phyloP scores from a whole-genome alignment of 306 rosid genomes.

The Medicago lupulina region DNA sequence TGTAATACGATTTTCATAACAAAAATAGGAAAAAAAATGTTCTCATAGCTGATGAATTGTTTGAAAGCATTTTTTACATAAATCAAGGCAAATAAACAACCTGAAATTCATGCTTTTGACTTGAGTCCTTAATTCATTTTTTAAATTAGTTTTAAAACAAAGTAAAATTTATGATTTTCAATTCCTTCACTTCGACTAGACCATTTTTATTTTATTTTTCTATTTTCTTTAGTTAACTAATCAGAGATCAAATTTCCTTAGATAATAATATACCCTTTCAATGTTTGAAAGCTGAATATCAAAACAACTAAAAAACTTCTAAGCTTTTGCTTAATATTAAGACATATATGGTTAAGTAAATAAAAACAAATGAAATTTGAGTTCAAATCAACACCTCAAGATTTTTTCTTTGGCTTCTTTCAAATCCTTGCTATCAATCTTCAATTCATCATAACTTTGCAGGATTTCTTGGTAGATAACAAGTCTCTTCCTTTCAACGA shows the following conservation, averaged over 20 bases:
- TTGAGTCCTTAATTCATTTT: not conserved
- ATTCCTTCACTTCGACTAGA: no score
- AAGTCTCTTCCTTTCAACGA: conserved; percentile 43
- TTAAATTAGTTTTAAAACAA: not conserved
- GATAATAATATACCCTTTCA: no score
- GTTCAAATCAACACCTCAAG: conserved; percentile 59
- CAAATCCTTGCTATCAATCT: conserved; percentile 52
- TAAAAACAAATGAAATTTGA: conserved; percentile 20
- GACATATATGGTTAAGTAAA: conserved; percentile 1
- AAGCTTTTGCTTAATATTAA: not conserved
- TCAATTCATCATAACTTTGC: conserved; percentile 53
- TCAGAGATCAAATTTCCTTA: no score
- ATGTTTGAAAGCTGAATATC: no score
- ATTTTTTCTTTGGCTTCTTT: conserved; percentile 62
- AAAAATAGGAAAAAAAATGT: no score
- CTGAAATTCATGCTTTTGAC: not conserved
- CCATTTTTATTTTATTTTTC: no score
- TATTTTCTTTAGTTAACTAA: no score
- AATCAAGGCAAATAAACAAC: no score
- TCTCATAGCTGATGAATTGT: no score
- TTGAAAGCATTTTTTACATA: no score
- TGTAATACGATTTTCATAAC: no score
- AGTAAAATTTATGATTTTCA: no score
- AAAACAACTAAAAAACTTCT: not conserved
- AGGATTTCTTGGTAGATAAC: conserved; percentile 49